Evolutionary conservation across 2,329 filamentous ascomycete genomes (phyloP).

Genomic region (Cercospora zeae-maydis): DNA sequence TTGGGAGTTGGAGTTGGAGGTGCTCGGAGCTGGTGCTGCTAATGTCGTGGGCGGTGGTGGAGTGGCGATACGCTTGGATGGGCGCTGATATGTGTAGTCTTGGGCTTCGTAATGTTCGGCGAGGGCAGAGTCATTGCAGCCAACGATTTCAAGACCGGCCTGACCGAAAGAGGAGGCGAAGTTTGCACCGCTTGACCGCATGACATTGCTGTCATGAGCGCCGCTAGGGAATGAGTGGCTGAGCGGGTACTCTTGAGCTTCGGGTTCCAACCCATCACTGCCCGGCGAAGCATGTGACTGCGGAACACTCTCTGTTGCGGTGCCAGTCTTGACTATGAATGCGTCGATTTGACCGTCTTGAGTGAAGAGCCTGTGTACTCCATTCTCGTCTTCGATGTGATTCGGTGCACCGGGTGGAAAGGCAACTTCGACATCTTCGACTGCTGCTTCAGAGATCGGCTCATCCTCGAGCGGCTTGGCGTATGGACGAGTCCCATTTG

Average conservation of each 20-base stretch:
- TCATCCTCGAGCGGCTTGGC: neutral
- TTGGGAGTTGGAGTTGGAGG: neutral
- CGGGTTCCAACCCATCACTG: neutral
- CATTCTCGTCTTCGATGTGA: neutral
- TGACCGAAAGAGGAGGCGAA: neutral
- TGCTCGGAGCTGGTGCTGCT: neutral
- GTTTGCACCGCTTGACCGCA: neutral
- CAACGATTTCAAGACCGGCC: neutral
- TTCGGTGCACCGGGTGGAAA: neutral
- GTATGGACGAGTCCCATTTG: neutral
- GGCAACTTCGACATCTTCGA: neutral
- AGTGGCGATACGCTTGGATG: neutral
- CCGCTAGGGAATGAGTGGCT: neutral
- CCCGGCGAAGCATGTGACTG: neutral
- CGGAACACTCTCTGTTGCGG: neutral
- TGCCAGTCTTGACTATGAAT: slow-evolving; percentile 1
- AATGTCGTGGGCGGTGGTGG: slow-evolving; percentile 12
- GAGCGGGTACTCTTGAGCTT: neutral
- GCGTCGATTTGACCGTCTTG: slow-evolving; percentile 1
- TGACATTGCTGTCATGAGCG: neutral
- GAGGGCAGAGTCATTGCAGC: slow-evolving; percentile 9
- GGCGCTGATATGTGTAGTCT: neutral
- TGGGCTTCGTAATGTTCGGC: slow-evolving; percentile 5
- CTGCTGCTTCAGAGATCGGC: neutral
- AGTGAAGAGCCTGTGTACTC: slow-evolving; percentile 1